Base-by-base conservation (phyloP, 192 early-diverging fungal genomes). In the Borealophlyctis nickersoniae region DNA sequence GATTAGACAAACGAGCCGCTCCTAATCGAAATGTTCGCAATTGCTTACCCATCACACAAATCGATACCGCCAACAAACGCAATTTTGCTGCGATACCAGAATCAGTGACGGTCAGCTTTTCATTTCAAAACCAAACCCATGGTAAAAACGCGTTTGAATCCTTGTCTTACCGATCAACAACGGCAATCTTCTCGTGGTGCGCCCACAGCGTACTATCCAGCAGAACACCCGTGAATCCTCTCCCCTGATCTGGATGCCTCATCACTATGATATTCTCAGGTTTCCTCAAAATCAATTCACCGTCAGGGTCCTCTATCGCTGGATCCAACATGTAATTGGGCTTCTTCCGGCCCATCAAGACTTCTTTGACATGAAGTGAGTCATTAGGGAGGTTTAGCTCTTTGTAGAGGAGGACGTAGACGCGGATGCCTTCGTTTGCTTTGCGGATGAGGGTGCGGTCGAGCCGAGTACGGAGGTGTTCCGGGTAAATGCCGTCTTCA, bases 41-140 rank as follows among this genome's bases (percentile, higher is more conserved):
- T 13, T 45, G 39, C 39, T 45, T 45, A 45, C 19, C 92, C 92
- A 78, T 85, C 91, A 74, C 92, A 94, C 55, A 92, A 68, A 70
- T 94, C 92, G 27, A 94, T 74, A 2, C 92, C 92, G 62, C 92
- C 92, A 60, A 94, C 85, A 48, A 92, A 94, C 1, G 89, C 91
- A 58, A 92, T 67, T 30, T 82, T 84, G 4, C 66, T 51, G 39
- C 19, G 19, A 45, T 7, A 45, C 9, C 39, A 7, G 19, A 45
- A 45, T 45, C 7, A n/a, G n/a, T n/a, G n/a, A n/a, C n/a, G n/a
- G n/a, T n/a, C n/a, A n/a, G n/a, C n/a, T n/a, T n/a, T n/a, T n/a
- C n/a, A n/a, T n/a, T n/a, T n/a, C n/a, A n/a, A n/a, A n/a, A n/a
- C n/a, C n/a, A n/a, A n/a, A n/a, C n/a, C n/a, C n/a, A n/a, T n/a